Evolutionary conservation across 352 stramenopile species (phyloP).

Genomic region (Phytophthora fragariaefolia): DNA sequence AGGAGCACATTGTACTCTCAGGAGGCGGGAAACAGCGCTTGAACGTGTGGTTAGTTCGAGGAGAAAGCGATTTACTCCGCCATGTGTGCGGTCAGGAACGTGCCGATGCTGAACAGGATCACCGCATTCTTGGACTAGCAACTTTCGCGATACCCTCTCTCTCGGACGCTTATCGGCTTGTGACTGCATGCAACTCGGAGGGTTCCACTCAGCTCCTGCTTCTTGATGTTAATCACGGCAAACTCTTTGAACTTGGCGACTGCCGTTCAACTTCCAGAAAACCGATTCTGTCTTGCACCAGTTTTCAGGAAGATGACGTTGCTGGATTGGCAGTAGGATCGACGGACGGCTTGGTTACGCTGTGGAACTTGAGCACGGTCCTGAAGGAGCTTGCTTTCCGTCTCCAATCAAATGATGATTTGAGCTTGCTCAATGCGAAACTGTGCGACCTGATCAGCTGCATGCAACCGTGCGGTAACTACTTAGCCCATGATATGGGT

Average conservation of each 20-base stretch:
- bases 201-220: slow-evolving; percentile 70
- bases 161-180: slow-evolving; percentile 48
- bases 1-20: slow-evolving; percentile 65
- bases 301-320: slow-evolving; percentile 40
- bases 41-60: slow-evolving; percentile 72
- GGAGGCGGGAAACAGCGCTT: slow-evolving; percentile 84
- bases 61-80: slow-evolving; percentile 42
- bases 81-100: slow-evolving; percentile 73
- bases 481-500: slow-evolving; percentile 87
- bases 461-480: slow-evolving; percentile 51
- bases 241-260: slow-evolving; percentile 56
- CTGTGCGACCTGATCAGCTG: slow-evolving; percentile 40
- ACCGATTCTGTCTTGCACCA: slow-evolving; percentile 77
- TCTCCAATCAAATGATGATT: slow-evolving; percentile 20
- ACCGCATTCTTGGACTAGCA: slow-evolving; percentile 80
- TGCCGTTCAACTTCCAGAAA: slow-evolving; percentile 70
- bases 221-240: slow-evolving; percentile 45
- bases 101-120: slow-evolving; percentile 68
- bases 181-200: slow-evolving; percentile 82
- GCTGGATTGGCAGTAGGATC: slow-evolving; percentile 76
- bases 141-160: slow-evolving; percentile 51
- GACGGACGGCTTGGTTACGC: slow-evolving; percentile 80
- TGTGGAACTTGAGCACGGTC: slow-evolving; percentile 67
- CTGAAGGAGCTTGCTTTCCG: slow-evolving; percentile 30
- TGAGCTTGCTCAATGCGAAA: slow-evolving; percentile 12